phyloP scores from a whole-genome alignment of 2,329 filamentous ascomycete genomes.

The Trichoderma afroharzianum region DNA sequence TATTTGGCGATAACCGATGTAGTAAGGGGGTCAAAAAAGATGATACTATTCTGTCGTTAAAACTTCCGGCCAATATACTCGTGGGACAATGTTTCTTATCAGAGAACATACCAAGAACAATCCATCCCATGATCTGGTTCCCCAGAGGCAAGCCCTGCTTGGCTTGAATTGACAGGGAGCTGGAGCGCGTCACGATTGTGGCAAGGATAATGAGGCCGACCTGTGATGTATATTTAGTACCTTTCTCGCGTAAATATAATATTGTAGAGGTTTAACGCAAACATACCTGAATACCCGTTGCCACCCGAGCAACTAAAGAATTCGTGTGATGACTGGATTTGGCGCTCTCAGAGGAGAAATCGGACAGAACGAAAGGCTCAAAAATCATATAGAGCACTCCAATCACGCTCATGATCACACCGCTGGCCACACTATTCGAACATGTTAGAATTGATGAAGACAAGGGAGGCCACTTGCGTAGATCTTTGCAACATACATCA shows the following conservation, averaged over 20 bases:
- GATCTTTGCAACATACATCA: constrained; percentile 59
- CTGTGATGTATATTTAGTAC: constrained; percentile 33
- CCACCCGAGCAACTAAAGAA: constrained; percentile 47
- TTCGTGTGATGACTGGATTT: constrained; percentile 31
- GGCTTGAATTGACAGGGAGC: constrained; percentile 77
- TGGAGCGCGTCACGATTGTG: constrained; percentile 83
- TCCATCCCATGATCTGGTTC: constrained; percentile 84
- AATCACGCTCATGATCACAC: constrained; percentile 69
- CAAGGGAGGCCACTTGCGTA: neutral
- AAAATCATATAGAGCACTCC: constrained; percentile 77
- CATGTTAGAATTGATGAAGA: constrained; percentile 16
- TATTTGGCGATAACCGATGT: constrained; percentile 77
- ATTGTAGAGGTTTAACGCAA: constrained; percentile 24
- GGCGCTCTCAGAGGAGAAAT: constrained; percentile 33
- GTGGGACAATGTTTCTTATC: neutral
- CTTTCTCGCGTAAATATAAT: neutral
- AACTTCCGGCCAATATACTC: constrained; percentile 17
- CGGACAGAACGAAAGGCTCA: constrained; percentile 59
- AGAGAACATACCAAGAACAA: constrained; percentile 63
- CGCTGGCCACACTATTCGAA: constrained; percentile 62
- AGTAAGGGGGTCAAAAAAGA: constrained; percentile 77
- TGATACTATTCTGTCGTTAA: constrained; percentile 46
- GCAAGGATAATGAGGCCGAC: constrained; percentile 75
- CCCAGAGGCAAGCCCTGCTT: constrained; percentile 81
- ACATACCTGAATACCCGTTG: constrained; percentile 63